Evolutionary conservation across 495 filamentous ascomycete species (phyloP).

Genomic region (Umbilicaria muhlenbergii): DNA sequence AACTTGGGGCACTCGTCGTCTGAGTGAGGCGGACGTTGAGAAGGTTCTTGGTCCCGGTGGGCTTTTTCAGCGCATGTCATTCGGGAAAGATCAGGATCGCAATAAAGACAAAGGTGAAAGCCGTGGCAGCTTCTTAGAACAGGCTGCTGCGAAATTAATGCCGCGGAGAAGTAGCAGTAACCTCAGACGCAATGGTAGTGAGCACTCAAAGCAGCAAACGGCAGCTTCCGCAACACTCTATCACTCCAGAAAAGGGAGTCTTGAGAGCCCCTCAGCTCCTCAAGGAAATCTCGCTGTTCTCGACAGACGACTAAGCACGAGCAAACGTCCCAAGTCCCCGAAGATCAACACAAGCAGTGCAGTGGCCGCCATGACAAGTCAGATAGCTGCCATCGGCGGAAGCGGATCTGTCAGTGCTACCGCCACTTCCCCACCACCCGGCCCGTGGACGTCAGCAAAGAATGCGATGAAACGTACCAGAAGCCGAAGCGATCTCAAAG

Average conservation of each 20-base stretch:
- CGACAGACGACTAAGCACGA: slow-evolving; percentile 38
- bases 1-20: slow-evolving; percentile 55
- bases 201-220: slow-evolving; percentile 18
- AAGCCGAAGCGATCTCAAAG: slow-evolving; percentile 57
- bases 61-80: slow-evolving; percentile 45
- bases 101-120: slow-evolving; percentile 22
- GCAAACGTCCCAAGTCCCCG: slow-evolving; percentile 40
- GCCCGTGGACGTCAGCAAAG: slow-evolving; percentile 25
- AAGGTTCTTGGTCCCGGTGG: slow-evolving; percentile 37
- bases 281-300: slow-evolving; percentile 36
- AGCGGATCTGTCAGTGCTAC: slow-evolving; percentile 43
- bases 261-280: slow-evolving; percentile 7
- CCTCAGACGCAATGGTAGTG: slow-evolving; percentile 32
- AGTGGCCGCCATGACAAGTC: slow-evolving; percentile 44
- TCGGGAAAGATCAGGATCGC: slow-evolving; percentile 31
- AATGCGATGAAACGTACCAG: slow-evolving; percentile 42
- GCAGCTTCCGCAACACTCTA: slow-evolving; percentile 14
- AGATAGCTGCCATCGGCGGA: slow-evolving; percentile 46
- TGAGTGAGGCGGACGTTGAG: slow-evolving; percentile 46
- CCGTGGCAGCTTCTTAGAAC: slow-evolving; percentile 26
- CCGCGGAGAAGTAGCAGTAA: slow-evolving; percentile 35
- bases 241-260: slow-evolving; percentile 21
- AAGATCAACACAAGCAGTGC: slow-evolving; percentile 43
- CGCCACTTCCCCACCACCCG: slow-evolving; percentile 32
- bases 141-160: slow-evolving; percentile 32